Base-by-base conservation (phyloP, 2,329 filamentous ascomycete genomes). In the Verticillium longisporum region DNA sequence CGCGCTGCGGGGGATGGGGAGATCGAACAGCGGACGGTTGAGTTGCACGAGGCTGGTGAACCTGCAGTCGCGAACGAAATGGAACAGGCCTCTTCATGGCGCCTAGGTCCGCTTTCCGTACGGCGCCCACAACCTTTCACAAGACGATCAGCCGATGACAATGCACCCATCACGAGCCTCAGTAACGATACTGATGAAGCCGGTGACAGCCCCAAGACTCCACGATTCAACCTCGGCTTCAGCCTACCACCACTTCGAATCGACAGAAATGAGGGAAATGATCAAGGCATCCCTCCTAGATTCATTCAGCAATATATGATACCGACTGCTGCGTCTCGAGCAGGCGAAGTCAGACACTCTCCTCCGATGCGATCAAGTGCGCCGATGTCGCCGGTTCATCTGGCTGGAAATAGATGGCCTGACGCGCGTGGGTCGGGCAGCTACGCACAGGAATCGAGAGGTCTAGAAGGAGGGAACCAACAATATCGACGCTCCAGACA, bases 181-280 rank as follows among this genome's bases (percentile, higher is more conserved):
- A 13, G 18, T 18, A 50, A 10, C 45, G 9, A 26, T 13, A 4
- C 26, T 31, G 54, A 9, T 14, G 54, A 21, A 9, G 31, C 32
- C 4, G 45, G 50, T 18, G 74, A 78, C 56, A 79, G 75, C 21
- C 80, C 80, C 37, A 85, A 85, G 67, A 77, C 78, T 1, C 78
- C 80, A 2, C 72, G 73, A 2, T 75, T 78, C 57, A 68, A 71
- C n/a, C 66, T 78, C 3, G 71, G 71, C n/a, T 50, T 50, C 45
- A 50, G 45, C 3, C 5, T 50, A 18, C 45, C 45, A 50, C 45
- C 45, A 21, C 45, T 50, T 18, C 45, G n/a, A 11, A n/a, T 50
- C 18, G 45, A 26, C 7, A 26, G n/a, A 4, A 9, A 5, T 11
- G 45, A 26, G n/a, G 13, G n/a, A 4, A 9, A n/a, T 11, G 45